These are phyloP conservation scores for Ceratocystis lukuohia DNA, from an alignment of 2,329 filamentous ascomycete genomes.

Conservation along the genomic window DNA sequence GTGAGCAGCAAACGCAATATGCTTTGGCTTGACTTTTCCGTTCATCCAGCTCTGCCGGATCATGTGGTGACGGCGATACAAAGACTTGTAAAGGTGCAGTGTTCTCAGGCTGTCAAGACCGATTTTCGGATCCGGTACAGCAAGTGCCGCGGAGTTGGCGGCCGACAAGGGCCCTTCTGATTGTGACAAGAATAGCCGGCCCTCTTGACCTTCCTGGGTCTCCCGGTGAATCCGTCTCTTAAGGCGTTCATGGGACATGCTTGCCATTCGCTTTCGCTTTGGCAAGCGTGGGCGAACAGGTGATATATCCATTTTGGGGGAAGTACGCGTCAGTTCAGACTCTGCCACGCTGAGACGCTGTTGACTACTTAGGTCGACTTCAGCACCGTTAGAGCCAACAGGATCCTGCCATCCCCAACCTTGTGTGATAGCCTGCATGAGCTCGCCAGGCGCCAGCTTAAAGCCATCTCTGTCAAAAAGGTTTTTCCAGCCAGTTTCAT, in stretches of 20 bases:
- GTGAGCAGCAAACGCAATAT: constrained; percentile 87
- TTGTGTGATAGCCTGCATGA: constrained; percentile 73
- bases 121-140: constrained; percentile 68
- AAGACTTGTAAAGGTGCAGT: constrained; percentile 87
- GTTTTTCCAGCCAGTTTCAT: constrained; percentile 93
- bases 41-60: constrained; percentile 89
- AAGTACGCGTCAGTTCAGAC: constrained; percentile 30
- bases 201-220: constrained; percentile 23
- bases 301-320: constrained; percentile 10
- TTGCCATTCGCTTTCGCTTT: constrained; percentile 39
- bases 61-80: constrained; percentile 85
- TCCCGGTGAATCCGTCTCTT: constrained; percentile 37
- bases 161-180: constrained; percentile 77
- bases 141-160: constrained; percentile 68
- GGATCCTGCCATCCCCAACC: constrained; percentile 98
- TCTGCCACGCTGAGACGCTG: constrained; percentile 41
- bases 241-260: constrained; percentile 32
- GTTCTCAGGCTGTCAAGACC: constrained; percentile 66
- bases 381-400: constrained; percentile 57
- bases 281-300: constrained; percentile 19
- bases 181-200: constrained; percentile 22
- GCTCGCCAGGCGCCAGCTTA: constrained; percentile 61
- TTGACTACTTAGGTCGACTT: constrained; percentile 61
- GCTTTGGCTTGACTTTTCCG: constrained; percentile 67
- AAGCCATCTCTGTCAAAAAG: constrained; percentile 78